phyloP scores from a whole-genome alignment of 2,329 filamentous ascomycete genomes.

The Teratosphaeriaceae sp. region DNA sequence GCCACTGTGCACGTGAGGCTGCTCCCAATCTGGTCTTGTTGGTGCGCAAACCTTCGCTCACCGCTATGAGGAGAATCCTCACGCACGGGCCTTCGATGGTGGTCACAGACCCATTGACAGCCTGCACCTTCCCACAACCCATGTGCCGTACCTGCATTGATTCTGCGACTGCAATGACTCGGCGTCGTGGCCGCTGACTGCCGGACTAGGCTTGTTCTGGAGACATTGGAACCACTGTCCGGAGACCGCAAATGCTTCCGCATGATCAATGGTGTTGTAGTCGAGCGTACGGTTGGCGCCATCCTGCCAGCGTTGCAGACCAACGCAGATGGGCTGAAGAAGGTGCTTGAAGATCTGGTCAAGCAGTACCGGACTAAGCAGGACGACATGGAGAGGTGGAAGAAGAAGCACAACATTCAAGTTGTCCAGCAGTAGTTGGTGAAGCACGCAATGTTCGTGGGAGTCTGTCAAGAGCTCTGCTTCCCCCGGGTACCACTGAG shows the following conservation, averaged over 20 bases:
- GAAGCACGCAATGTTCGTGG: no score
- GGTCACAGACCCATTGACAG: neutral
- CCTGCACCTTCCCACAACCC: neutral
- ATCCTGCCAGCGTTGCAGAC: constrained; percentile 86
- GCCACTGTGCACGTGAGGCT: constrained; percentile 15
- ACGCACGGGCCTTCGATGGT: neutral
- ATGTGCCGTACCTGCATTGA: constrained; percentile 1
- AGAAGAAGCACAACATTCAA: constrained; percentile 90
- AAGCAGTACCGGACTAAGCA: constrained; percentile 97
- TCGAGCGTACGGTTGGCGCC: constrained; percentile 89
- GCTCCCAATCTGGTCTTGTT: constrained; percentile 5
- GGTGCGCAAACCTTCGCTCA: constrained; percentile 30
- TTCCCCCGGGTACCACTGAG: no score
- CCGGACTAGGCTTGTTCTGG: constrained; percentile 71
- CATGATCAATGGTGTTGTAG: constrained; percentile 94
- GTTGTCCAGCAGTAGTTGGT: constrained; percentile 68
- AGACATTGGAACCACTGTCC: constrained; percentile 77
- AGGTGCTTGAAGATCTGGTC: constrained; percentile 87
- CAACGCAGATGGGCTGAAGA: constrained; percentile 88
- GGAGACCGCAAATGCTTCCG: constrained; percentile 94
- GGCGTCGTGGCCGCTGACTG: constrained; percentile 2
- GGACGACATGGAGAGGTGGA: constrained; percentile 95
- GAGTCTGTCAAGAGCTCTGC: no score
- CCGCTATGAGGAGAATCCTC: constrained; percentile 14
- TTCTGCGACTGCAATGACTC: neutral